A percentile compares a stretch with the other conserved stretches of the same genome.
Conservation (phyloP, 192 early-diverging fungal genomes). For the Cetraspora pellucida region DNA sequence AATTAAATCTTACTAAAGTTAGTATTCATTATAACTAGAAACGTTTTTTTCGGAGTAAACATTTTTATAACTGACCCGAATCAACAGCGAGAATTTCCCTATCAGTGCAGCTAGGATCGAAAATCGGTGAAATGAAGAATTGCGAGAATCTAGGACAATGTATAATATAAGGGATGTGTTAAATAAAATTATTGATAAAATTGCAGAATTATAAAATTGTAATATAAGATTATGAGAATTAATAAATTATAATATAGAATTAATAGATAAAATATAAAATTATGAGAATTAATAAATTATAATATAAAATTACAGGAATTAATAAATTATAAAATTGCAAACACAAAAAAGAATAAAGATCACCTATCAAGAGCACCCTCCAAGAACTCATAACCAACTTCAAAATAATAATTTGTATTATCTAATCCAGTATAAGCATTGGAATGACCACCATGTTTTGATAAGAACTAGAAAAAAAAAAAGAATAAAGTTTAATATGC, state of each 20-base stretch:
- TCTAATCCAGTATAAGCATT: slow-evolving; percentile 56
- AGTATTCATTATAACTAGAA: too few relatives aligned
- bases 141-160: slow-evolving; percentile 59
- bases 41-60: too few relatives aligned
- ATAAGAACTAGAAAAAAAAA: slow-evolving; percentile 38
- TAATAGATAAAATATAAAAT: too few relatives aligned
- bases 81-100: slow-evolving; percentile 91
- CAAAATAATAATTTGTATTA: slow-evolving; percentile 57
- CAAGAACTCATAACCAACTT: slow-evolving; percentile 51
- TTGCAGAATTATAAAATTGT: too few relatives aligned
- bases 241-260: too few relatives aligned
- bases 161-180: too few relatives aligned
- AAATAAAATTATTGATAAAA: too few relatives aligned
- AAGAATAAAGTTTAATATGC: background rate
- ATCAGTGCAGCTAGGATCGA: slow-evolving; percentile 80
- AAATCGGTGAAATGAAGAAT: slow-evolving; percentile 89
- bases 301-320: too few relatives aligned
- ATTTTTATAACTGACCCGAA: slow-evolving; percentile 55
- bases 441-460: slow-evolving; percentile 52
- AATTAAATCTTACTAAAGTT: background rate
- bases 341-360: background rate
- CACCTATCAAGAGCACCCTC: slow-evolving; percentile 59
- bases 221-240: too few relatives aligned
- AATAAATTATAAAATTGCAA: background rate
- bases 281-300: too few relatives aligned